phyloP scores from a whole-genome alignment of 495 filamentous ascomycete genomes.

The Pyronema omphalodes region DNA sequence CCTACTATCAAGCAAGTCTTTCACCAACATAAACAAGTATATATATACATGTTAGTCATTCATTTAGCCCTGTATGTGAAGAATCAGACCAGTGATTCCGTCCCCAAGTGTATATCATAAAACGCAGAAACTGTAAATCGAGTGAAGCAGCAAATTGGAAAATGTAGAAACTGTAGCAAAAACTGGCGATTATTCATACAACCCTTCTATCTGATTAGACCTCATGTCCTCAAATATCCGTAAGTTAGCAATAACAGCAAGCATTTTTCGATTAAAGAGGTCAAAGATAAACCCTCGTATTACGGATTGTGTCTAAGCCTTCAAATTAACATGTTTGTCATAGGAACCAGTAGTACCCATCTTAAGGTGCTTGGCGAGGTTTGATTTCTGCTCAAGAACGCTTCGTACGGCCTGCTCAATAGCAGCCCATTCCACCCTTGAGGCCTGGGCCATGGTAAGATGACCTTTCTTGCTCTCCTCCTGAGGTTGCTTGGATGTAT shows the following conservation, averaged over 20 bases:
- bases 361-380: slow-evolving; percentile 5
- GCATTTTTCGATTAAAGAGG: neutral
- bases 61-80: neutral
- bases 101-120: neutral
- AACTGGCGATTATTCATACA: neutral
- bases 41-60: too few species aligned
- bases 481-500: slow-evolving; percentile 3
- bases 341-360: neutral
- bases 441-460: slow-evolving; percentile 21
- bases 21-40: too few species aligned
- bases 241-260: neutral
- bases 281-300: neutral
- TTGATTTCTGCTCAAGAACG: slow-evolving; percentile 7
- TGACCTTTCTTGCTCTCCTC: slow-evolving; percentile 14
- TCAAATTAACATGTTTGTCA: neutral
- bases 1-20: too few species aligned
- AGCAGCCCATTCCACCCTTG: slow-evolving; percentile 16
- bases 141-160: neutral
- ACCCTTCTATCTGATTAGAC: neutral
- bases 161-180: neutral
- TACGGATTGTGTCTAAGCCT: neutral
- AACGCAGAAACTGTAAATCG: neutral
- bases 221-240: neutral
- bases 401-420: slow-evolving; percentile 16
- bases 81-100: neutral